These are phyloP conservation scores for Scedosporium dehoogii DNA, from an alignment of 2,329 filamentous ascomycete genomes.

Conservation along the genomic window DNA sequence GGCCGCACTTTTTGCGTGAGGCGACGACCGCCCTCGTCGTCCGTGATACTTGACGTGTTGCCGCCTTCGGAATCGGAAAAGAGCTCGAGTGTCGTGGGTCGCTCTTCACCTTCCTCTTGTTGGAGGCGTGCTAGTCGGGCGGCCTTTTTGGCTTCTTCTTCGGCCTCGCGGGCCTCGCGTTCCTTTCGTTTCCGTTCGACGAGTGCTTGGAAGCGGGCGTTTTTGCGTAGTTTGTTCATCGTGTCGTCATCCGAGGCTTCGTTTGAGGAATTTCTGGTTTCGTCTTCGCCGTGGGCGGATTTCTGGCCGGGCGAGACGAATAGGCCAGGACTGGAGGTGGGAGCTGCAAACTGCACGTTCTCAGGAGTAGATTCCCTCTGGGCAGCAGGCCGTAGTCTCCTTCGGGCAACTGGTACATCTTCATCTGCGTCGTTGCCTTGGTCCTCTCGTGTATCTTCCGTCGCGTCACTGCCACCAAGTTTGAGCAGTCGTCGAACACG, in stretches of 20 bases:
- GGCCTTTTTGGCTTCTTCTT: conserved; percentile 27
- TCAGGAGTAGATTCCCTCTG: conserved; percentile 24
- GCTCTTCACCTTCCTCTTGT: conserved; percentile 13
- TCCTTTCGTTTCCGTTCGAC: conserved; percentile 66
- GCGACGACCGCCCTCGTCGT: conserved; percentile 52
- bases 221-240: conserved; percentile 31
- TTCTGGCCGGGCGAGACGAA: conserved; percentile 43
- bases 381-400: conserved; percentile 27
- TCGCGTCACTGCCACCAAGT: conserved; percentile 14
- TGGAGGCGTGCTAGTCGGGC: conserved; percentile 34
- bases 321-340: conserved; percentile 32
- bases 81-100: not conserved
- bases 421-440: conserved; percentile 28
- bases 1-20: conserved; percentile 63
- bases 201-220: conserved; percentile 59
- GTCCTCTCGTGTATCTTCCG: conserved; percentile 19
- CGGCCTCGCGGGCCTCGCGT: conserved; percentile 55
- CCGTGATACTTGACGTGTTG: conserved; percentile 28
- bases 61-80: conserved; percentile 33
- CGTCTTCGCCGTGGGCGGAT: conserved; percentile 15
- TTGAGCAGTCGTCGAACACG: conserved; percentile 34
- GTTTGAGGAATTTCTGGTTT: not conserved
- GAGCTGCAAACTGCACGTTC: conserved; percentile 10
- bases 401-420: conserved; percentile 27
- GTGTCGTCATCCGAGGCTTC: conserved; percentile 28